A percentile compares a stretch with the other conserved stretches of the same genome.
These are phyloP conservation scores for Scheffersomyces titani DNA, from an alignment of 1,139 yeast species.

Conservation along the genomic window DNA sequence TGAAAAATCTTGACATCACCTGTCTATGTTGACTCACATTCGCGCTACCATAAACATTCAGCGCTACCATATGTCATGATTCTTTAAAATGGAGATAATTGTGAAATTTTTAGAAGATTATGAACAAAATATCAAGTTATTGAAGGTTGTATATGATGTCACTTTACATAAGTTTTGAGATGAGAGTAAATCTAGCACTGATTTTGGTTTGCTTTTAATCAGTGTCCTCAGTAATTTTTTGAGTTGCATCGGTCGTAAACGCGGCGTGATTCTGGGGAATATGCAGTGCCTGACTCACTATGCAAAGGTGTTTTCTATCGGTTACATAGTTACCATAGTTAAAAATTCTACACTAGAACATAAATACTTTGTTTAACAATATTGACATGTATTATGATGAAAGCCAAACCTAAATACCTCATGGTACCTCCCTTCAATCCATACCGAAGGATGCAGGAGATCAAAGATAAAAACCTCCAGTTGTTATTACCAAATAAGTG, in stretches of 20 bases:
- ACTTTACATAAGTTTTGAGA: neutral
- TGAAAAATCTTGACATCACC: neutral
- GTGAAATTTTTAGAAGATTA: too few relatives aligned
- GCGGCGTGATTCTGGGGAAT: neutral
- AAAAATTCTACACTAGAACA: too few relatives aligned
- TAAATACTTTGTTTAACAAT: too few relatives aligned
- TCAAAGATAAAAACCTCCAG: too few relatives aligned
- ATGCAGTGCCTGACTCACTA: neutral
- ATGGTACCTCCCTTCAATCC: too few relatives aligned
- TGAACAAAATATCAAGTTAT: neutral
- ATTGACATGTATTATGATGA: too few relatives aligned
- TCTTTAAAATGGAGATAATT: neutral
- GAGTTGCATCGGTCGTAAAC: neutral
- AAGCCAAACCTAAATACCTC: too few relatives aligned
- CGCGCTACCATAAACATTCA: neutral
- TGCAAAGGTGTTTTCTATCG: neutral
- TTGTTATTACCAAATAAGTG: too few relatives aligned
- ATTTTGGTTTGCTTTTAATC: too few relatives aligned
- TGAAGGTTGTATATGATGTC: neutral
- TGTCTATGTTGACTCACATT: neutral
- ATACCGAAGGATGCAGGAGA: too few relatives aligned
- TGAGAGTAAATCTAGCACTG: neutral
- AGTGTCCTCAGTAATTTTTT: too few relatives aligned
- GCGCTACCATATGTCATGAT: neutral
- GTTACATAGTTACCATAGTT: too few relatives aligned